Conservation (phyloP, 805 yeast genomes). For the Barnettozyma wickerhamii region DNA sequence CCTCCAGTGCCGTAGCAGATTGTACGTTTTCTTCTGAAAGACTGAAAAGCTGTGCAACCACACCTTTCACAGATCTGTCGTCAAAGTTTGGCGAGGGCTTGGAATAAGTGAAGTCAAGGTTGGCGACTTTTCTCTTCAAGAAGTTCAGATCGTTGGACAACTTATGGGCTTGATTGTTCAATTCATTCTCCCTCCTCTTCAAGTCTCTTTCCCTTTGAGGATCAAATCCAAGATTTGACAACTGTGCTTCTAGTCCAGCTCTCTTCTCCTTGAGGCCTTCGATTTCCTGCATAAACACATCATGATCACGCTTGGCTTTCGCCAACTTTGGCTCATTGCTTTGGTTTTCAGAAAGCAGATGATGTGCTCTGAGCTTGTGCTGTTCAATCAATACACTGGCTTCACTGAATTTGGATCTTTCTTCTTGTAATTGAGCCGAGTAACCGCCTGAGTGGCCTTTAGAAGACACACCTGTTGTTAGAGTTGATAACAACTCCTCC, state of each 20-base stretch:
- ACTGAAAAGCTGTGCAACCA: conserved; percentile 80
- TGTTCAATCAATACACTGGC: conserved; percentile 55
- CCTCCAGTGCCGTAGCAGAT: conserved; percentile 80
- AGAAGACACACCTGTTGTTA: conserved; percentile 87
- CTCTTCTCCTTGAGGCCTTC: conserved; percentile 37
- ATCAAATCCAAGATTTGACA: conserved; percentile 56
- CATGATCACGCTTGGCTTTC: conserved; percentile 49
- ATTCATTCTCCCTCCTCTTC: conserved; percentile 38
- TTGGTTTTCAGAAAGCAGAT: conserved; percentile 48
- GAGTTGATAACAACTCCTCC: conserved; percentile 75
- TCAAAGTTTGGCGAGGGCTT: conserved; percentile 61
- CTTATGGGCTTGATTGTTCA: conserved; percentile 41
- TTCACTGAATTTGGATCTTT: conserved; percentile 50
- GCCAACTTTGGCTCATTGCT: conserved; percentile 42
- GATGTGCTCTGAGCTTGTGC: conserved; percentile 51
- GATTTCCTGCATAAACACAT: conserved; percentile 38
- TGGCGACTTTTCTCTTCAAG: conserved; percentile 60
- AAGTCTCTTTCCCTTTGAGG: conserved; percentile 40
- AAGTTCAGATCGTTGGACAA: conserved; percentile 46
- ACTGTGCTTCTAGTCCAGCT: conserved; percentile 34
- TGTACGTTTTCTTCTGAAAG: conserved; percentile 51
- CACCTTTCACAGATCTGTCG: conserved; percentile 68
- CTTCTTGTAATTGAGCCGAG: conserved; percentile 60
- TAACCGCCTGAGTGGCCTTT: conserved; percentile 77
- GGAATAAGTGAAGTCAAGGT: conserved; percentile 70